A percentile compares a stretch with the other conserved stretches of the same genome.
phyloP scores from a whole-genome alignment of 2,329 filamentous ascomycete genomes.

The Periconia sp. region DNA sequence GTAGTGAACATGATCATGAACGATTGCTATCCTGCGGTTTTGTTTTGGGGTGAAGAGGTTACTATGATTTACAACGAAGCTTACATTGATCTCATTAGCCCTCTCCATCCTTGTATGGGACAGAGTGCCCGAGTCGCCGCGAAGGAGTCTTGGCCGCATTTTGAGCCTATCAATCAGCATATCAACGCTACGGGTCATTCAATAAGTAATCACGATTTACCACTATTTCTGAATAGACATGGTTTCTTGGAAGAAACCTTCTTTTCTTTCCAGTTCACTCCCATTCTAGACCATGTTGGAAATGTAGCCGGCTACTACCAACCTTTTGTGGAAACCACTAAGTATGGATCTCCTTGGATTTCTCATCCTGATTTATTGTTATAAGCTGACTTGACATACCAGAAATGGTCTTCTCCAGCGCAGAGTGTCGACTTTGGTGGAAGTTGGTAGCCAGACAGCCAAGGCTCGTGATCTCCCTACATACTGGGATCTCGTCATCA shows the following conservation, averaged over 20 bases:
- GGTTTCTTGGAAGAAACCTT: slow-evolving; percentile 74
- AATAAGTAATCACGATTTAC: slow-evolving; percentile 61
- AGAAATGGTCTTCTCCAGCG: slow-evolving; percentile 16
- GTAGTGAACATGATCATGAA: slow-evolving; percentile 77
- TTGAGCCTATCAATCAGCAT: slow-evolving; percentile 24
- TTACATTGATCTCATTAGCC: slow-evolving; percentile 33
- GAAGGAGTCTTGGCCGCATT: slow-evolving; percentile 62
- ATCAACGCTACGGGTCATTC: slow-evolving; percentile 26
- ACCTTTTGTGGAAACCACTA: slow-evolving; percentile 69
- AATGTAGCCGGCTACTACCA: slow-evolving; percentile 73
- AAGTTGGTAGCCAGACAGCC: slow-evolving; percentile 71
- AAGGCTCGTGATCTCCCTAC: slow-evolving; percentile 66
- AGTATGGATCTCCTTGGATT: background rate
- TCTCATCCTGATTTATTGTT: no score
- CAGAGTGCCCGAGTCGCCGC: slow-evolving; percentile 62
- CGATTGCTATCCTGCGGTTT: slow-evolving; percentile 56
- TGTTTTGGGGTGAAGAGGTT: slow-evolving; percentile 53
- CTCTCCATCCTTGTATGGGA: slow-evolving; percentile 60
- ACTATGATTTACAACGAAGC: slow-evolving; percentile 44
- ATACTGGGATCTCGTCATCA: slow-evolving; percentile 70
- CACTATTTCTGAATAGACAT: slow-evolving; percentile 68
- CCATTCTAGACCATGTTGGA: slow-evolving; percentile 70
- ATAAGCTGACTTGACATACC: background rate
- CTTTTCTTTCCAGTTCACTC: slow-evolving; percentile 77
- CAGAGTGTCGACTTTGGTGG: slow-evolving; percentile 51